Evolutionary conservation across 2,329 filamentous ascomycete genomes (phyloP), one percentile per base, ranked within the genome.

Genomic region (Venturia oleaginea): DNA sequence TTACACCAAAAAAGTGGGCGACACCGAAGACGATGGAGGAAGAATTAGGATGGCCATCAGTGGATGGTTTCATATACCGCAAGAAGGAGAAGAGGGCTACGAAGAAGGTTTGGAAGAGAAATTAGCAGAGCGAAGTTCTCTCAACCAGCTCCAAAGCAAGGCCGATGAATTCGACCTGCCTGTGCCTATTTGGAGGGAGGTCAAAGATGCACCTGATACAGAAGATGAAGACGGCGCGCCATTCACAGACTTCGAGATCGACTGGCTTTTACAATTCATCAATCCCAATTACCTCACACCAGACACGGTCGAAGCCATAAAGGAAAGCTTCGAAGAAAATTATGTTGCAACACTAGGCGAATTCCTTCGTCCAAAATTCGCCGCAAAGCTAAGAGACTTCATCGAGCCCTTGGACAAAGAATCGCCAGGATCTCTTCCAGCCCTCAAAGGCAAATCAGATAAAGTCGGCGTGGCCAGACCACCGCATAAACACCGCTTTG

Each of bases 61-160:
- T 73, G 94, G 94, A 62, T 99, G 94, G 94, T 99, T 95, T 76
- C 94, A 99, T 76, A 97, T 99, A 68, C 94, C 94, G 0, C 94
- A 99, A 77, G 78, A 90, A 69, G 93, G 93, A 64, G 94, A 99
- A 75, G 91, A 96, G 32, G 94, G 94, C 54, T 99, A 89, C 70
- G 86, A 96, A 69, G 81, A 89, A 72, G 94, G 93, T 4, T 83
- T 94, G 64, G 93, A 97, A 75, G 91, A 95, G 78, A 89, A 88
- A 73, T 85, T 95, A 67, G 91, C 90, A 15, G 88, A 91, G 74
- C 91, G 91, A 76, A 97, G 92, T 76, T 92, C 92, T 71, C 82
- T 97, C 68, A 91, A 92, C 77, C 93, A 97, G 77, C 81, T 99
- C 34, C 91, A 97, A 77, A 74, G 92, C 69, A 91, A 96, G 71